A percentile compares a stretch with the other conserved stretches of the same genome.
Conservation (phyloP, 805 yeast species). For the Zygoascus flipseniorum region DNA sequence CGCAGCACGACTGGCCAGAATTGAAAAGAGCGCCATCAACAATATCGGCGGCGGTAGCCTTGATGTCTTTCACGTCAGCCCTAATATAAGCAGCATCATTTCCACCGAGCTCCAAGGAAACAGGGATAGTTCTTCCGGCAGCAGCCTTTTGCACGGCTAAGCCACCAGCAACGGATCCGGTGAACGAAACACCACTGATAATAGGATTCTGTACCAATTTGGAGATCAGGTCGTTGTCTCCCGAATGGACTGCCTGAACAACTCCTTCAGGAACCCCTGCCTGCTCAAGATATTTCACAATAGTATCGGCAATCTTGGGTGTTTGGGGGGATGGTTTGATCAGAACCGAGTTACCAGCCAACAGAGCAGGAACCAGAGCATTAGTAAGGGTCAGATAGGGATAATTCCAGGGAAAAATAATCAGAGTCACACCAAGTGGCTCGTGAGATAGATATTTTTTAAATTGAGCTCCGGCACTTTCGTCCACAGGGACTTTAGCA, state of each 20-base stretch:
- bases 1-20: conserved; percentile 91
- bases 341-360: conserved; percentile 78
- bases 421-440: conserved; percentile 85
- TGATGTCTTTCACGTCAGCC: conserved; percentile 61
- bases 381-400: conserved; percentile 83
- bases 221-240: conserved; percentile 58
- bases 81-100: conserved; percentile 83
- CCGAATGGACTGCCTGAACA: conserved; percentile 72
- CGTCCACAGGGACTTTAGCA: conserved; percentile 24
- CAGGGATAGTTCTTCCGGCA: conserved; percentile 69
- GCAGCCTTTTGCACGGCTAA: conserved; percentile 57
- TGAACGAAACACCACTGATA: conserved; percentile 74
- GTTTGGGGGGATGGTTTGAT: conserved; percentile 85
- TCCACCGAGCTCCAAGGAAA: conserved; percentile 84
- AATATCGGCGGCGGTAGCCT: conserved; percentile 55
- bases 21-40: conserved; percentile 75
- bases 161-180: conserved; percentile 84
- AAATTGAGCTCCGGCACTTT: conserved; percentile 18
- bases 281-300: conserved; percentile 53
- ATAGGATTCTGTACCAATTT: conserved; percentile 56
- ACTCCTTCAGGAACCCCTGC: conserved; percentile 83
- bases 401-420: conserved; percentile 90
- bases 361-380: conserved; percentile 80
- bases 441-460: conserved; percentile 41
- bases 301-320: conserved; percentile 70